A percentile compares a stretch with the other conserved stretches of the same genome.
phyloP scores from a whole-genome alignment of 768 basidiomycete genomes.

The Lanmaoa pseudosensibilis region DNA sequence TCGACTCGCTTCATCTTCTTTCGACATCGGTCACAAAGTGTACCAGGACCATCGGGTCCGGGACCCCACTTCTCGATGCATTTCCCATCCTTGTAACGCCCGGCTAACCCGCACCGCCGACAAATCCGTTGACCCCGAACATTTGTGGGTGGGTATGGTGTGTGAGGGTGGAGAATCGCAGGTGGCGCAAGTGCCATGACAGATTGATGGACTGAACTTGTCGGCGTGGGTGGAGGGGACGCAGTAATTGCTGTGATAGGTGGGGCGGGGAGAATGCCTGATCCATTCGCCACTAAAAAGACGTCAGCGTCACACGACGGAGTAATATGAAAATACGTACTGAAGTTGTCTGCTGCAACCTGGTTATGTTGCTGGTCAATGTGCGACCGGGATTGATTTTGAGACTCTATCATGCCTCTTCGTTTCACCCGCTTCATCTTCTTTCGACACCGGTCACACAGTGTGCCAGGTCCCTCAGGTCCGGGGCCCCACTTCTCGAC shows the following conservation, averaged over 20 bases:
- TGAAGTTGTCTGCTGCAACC: neutral
- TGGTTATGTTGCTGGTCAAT: slow-evolving; percentile 12
- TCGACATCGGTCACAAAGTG: slow-evolving; percentile 81
- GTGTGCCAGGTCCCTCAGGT: slow-evolving; percentile 79
- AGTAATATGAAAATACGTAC: neutral
- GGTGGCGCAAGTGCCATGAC: neutral
- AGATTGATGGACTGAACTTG: too few species aligned
- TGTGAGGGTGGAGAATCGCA: slow-evolving; percentile 10
- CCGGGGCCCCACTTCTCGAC: slow-evolving; percentile 90
- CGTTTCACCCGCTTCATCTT: slow-evolving; percentile 85
- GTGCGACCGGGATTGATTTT: slow-evolving; percentile 24
- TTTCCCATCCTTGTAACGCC: slow-evolving; percentile 80
- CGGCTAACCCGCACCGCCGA: slow-evolving; percentile 69
- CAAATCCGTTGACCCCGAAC: slow-evolving; percentile 72
- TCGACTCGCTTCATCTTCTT: slow-evolving; percentile 89
- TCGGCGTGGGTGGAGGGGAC: slow-evolving; percentile 19
- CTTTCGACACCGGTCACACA: slow-evolving; percentile 83
- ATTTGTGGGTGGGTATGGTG: slow-evolving; percentile 40
- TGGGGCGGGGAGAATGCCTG: slow-evolving; percentile 18
- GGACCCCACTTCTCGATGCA: slow-evolving; percentile 90
- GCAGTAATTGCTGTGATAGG: slow-evolving; percentile 8
- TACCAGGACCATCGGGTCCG: slow-evolving; percentile 79
- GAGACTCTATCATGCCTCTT: slow-evolving; percentile 59
- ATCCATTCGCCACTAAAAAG: slow-evolving; percentile 20
- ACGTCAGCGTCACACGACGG: slow-evolving; percentile 14